Evolutionary conservation across 805 yeast genomes (phyloP).

Genomic region (Candida palmyrensis): DNA sequence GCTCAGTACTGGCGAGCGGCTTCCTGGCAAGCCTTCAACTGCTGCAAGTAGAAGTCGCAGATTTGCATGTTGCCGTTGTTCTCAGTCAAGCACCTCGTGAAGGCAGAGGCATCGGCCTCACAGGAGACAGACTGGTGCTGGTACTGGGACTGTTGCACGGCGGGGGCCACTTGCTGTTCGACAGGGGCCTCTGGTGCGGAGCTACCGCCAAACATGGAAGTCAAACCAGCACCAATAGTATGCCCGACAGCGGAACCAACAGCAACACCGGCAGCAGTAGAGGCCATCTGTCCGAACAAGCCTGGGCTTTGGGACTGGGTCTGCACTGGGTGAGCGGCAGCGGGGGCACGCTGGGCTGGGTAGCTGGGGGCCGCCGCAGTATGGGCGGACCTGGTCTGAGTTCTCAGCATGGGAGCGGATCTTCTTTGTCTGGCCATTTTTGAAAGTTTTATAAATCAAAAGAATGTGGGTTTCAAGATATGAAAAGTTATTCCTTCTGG

Average conservation of each 20-base stretch:
- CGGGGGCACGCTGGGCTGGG: conserved; percentile 46
- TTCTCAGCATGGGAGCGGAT: conserved; percentile 43
- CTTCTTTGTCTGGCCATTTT: conserved; percentile 51
- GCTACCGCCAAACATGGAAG: conserved; percentile 83
- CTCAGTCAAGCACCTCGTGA: conserved; percentile 93
- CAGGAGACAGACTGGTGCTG: conserved; percentile 55
- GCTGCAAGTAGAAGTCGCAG: conserved; percentile 96
- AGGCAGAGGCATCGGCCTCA: conserved; percentile 90
- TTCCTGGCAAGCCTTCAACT: conserved; percentile 95
- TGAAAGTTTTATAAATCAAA: not conserved
- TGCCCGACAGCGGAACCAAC: conserved; percentile 98
- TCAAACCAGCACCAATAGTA: conserved; percentile 91
- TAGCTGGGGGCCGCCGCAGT: conserved; percentile 61
- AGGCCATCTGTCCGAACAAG: conserved; percentile 93
- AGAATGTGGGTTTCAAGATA: too few relatives aligned
- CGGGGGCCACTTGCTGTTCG: conserved; percentile 35
- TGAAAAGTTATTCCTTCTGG: too few relatives aligned
- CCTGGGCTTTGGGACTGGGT: conserved; percentile 68
- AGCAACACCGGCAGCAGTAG: conserved; percentile 99
- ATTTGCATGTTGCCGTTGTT: conserved; percentile 94
- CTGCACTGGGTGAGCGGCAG: conserved; percentile 25
- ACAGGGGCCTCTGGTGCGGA: conserved; percentile 49
- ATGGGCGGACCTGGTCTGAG: conserved; percentile 65
- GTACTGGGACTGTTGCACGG: conserved; percentile 34
- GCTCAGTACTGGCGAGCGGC: conserved; percentile 78